These are phyloP conservation scores for Leccinum subtestaceum DNA, from an alignment of 768 basidiomycete genomes.

Conservation along the genomic window DNA sequence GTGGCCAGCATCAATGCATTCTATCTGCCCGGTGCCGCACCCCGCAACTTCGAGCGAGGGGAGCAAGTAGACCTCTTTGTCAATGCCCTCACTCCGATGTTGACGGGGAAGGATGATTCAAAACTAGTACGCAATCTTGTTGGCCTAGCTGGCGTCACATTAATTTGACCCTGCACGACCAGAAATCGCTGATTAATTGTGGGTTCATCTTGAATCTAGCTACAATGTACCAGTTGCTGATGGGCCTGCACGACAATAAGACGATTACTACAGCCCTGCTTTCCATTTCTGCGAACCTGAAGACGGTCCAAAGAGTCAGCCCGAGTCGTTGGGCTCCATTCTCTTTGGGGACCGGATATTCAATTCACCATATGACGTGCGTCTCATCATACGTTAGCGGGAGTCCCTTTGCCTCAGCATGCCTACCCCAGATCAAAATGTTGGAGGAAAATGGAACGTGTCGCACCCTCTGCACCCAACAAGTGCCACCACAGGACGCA, in stretches of 20 bases:
- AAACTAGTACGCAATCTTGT: slow-evolving; percentile 58
- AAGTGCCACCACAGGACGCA: slow-evolving; percentile 67
- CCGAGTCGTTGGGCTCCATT: slow-evolving; percentile 88
- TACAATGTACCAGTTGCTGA: slow-evolving; percentile 6
- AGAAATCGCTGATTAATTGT: slow-evolving; percentile 96
- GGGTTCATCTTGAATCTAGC: slow-evolving; percentile 2
- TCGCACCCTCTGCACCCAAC: slow-evolving; percentile 62
- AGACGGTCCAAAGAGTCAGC: slow-evolving; percentile 67
- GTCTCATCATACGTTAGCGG: slow-evolving; percentile 24
- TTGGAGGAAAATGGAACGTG: slow-evolving; percentile 73
- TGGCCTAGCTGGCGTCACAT: background rate
- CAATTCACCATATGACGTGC: slow-evolving; percentile 82
- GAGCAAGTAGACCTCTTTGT: slow-evolving; percentile 80
- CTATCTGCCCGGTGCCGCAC: slow-evolving; percentile 91
- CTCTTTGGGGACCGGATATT: slow-evolving; percentile 97
- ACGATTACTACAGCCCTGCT: slow-evolving; percentile 89
- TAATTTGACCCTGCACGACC: slow-evolving; percentile 6
- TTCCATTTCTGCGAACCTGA: slow-evolving; percentile 86
- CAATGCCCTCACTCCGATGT: slow-evolving; percentile 87
- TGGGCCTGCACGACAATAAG: slow-evolving; percentile 35
- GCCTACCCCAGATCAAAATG: slow-evolving; percentile 69
- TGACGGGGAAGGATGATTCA: slow-evolving; percentile 60
- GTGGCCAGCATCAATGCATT: slow-evolving; percentile 51
- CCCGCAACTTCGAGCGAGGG: slow-evolving; percentile 70
- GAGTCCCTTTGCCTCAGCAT: slow-evolving; percentile 7